Evolutionary conservation across 192 early-diverging fungal species (phyloP), one percentile per base, ranked within the genome.

Genomic region (Coemansia sp.): DNA sequence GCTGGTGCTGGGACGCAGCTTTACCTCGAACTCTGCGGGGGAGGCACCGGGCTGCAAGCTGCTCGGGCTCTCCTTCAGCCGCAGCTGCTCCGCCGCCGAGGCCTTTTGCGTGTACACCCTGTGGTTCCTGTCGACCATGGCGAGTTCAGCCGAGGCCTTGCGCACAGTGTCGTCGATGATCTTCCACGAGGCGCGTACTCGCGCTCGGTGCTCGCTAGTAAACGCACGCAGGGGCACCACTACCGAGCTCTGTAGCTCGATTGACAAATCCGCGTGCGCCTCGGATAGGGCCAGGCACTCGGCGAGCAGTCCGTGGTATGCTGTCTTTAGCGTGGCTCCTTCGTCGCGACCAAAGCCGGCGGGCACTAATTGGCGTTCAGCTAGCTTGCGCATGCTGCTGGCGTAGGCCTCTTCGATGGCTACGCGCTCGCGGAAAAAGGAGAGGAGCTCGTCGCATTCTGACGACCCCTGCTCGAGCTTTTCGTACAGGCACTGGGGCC

Each of bases 271-370:
- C 1, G 73, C 33, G 58, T 84, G 82, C 0, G 71, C 71, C 20
- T 69, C 69, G 31, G 73, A 34, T 47, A 79, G 59, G 8, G 68
- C 66, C 20, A 73, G 34, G 65, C 77, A 75, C 48, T 84, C 82
- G 38, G 65, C 39, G 14, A 73, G 63, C 23, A 84, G 64, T n/a
- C 76, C 82, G 55, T 70, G 72, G 42, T 55, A 84, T 11, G 77
- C 82, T 3, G 73, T 79, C 43, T 78, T 78, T 42, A 84, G 73
- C 34, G 82, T 79, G 6, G 82, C 82, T 23, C 82, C 82, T 43
- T 84, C 82, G 71, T 84, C 77, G 47, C 74, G 76, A 1, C 62
- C 73, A 48, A 84, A 84, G 7, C 82, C 82, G 6, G 64, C 39
- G 14, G 62, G n/a, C 13, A 59, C 41, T 12, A 76, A 45, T 25